Evolutionary conservation across 1,139 yeast genomes (phyloP).

Genomic region (Suzukiozyma palmioleophila): DNA sequence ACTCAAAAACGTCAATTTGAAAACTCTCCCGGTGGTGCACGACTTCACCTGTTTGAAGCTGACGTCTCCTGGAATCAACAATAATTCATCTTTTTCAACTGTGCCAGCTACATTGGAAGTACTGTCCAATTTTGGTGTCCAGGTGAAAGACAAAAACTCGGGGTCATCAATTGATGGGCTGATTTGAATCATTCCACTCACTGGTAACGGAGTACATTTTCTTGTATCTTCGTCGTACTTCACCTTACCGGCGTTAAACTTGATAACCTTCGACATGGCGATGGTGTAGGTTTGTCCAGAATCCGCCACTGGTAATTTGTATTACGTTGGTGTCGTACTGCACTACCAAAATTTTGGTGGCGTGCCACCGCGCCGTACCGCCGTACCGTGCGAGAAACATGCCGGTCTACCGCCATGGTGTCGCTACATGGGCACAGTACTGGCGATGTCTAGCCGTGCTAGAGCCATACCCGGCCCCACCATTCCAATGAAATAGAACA

Average conservation of each 20-base stretch:
- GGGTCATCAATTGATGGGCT: slow-evolving; percentile 57
- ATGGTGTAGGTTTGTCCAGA: slow-evolving; percentile 1
- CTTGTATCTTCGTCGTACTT: slow-evolving; percentile 66
- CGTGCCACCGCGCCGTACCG: too few species aligned
- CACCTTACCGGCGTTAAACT: slow-evolving; percentile 86
- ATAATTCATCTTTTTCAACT: slow-evolving; percentile 59
- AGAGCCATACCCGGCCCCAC: too few species aligned
- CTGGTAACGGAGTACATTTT: slow-evolving; percentile 69
- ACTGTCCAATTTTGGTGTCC: slow-evolving; percentile 36
- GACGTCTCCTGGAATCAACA: slow-evolving; percentile 91
- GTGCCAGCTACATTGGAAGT: slow-evolving; percentile 26
- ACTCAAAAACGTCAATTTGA: slow-evolving; percentile 73
- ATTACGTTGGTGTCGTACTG: too few species aligned
- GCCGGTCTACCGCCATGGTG: too few species aligned
- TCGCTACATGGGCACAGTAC: too few species aligned
- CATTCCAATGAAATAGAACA: too few species aligned
- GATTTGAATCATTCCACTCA: slow-evolving; percentile 70
- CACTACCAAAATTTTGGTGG: too few species aligned
- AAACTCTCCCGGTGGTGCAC: slow-evolving; percentile 80
- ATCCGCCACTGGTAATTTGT: too few species aligned
- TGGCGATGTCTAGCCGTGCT: too few species aligned
- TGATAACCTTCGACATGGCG: slow-evolving; percentile 19
- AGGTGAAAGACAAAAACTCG: slow-evolving; percentile 38
- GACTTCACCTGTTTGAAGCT: slow-evolving; percentile 72
- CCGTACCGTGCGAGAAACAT: too few species aligned